Base-by-base conservation (phyloP, 2,329 filamentous ascomycete genomes). In the Monosporascus sp. region DNA sequence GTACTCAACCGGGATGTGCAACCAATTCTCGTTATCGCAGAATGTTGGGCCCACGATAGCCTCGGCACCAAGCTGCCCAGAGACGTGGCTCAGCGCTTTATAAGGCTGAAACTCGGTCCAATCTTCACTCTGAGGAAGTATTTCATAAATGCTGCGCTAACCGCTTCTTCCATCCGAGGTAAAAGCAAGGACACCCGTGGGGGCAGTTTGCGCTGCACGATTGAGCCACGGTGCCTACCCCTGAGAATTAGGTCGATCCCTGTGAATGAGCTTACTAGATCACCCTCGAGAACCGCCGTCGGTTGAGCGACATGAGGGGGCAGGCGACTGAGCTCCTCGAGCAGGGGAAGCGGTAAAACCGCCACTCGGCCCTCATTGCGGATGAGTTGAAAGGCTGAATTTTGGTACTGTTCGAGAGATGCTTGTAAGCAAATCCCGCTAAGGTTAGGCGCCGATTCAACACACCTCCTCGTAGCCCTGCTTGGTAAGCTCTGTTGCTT, bases 151-250 rank as follows among this genome's bases (percentile, higher is more conserved):
- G 49, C 49, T 4, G 20, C 38, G 14, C 11, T 16, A 17, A 44
- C 49, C 24, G 49, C 49, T 5, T 22, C 36, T 37, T 50, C 49
- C 37, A 50, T 43, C 22, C 22, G 26, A 14, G 49, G 49, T 4
- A 50, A 11, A 7, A 50, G 22, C 27, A 56, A 31, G 3, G 40
- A 8, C 8, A 43, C 2, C 1, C 34, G 22, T 2, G 55, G 50
- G 6, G 55, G 55, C 3, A 57, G 48, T 34, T 45, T 57, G 2
- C 52, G 48, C 20, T 57, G 55, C 1, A 57, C 40, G 22, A 57
- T 51, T 14, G n/a, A 36, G 14, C 51, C 34, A 9, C 55, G 52
- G 3, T 55, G 50, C n/a, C 46, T 43, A 24, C 31, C 53, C n/a
- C 55, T 47, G 3, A 57, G 17, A 6, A 57, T 48, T 7, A 45